Base-by-base conservation (phyloP, 768 basidiomycete genomes). In the Hygrocybe coccinea region DNA sequence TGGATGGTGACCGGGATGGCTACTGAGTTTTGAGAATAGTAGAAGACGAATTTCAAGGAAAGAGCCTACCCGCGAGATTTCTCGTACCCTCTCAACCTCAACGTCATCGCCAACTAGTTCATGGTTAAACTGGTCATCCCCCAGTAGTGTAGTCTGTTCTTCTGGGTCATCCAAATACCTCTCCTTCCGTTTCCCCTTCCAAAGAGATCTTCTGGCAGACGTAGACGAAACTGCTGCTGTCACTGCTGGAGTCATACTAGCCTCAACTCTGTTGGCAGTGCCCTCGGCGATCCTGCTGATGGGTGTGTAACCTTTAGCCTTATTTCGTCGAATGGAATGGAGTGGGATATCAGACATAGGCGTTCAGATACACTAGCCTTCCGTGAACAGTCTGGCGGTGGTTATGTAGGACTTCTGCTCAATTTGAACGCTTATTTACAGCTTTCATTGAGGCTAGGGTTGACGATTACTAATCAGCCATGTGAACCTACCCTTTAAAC, bases 281-380 rank as follows among this genome's bases (percentile, higher is more conserved):
- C 36, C 29, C 48, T 37, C 21, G 50, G 67, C 56, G 39, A 59
- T 55, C 66, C 73, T 70, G 56, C 62, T 58, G 29, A 82, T 72
- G 62, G 71, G 77, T 59, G 71, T 62, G 72, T 82, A 79, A 52
- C 75, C 77, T 22, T 46, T 46, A 57, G 74, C 68, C 68, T 74
- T 77, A 60, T 75, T 76, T 70, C 76, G 74, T 78, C 79, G 72
- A 65, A 87, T 73, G 62, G 76, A 75, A 62, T 75, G 80, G 53
- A 88, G 72, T n/a, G 85, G 86, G 69, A 87, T 88, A 73, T 86
- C 86, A 69, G 85, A 80, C 83, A 85, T 85, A 69, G 61, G 67
- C 37, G 24, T n/a, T 19, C 37, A n/a, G 29, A 33, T 17, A 12
- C 7, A 12, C 36, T 29, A 14, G 34, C 24, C 12, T 3, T 41